These are phyloP conservation scores for Biscogniauxia sp. DNA, from an alignment of 2,329 filamentous ascomycete genomes.

Conservation along the genomic window DNA sequence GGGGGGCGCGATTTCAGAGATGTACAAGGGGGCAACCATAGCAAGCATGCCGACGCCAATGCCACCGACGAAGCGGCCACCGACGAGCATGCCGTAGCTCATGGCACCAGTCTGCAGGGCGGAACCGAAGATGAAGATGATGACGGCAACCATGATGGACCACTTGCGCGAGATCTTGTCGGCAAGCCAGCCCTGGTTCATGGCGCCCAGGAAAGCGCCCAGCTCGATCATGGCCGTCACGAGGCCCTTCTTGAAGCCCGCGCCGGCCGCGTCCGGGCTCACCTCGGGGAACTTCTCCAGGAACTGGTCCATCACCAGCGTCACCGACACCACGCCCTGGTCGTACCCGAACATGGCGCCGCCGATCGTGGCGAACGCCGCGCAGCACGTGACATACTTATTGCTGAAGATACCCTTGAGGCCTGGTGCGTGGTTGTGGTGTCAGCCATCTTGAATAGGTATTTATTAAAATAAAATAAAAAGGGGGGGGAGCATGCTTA, in stretches of 20 bases:
- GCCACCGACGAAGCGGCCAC: slow-evolving; percentile 54
- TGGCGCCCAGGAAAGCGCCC: slow-evolving; percentile 54
- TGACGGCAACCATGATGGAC: slow-evolving; percentile 48
- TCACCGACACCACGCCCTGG: slow-evolving; percentile 53
- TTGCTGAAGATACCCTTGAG: neutral
- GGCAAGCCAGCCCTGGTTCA: slow-evolving; percentile 52
- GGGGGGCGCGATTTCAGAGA: slow-evolving; percentile 25
- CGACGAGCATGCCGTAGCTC: slow-evolving; percentile 47
- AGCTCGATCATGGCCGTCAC: slow-evolving; percentile 49
- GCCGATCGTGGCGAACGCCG: slow-evolving; percentile 33
- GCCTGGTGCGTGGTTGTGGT: neutral
- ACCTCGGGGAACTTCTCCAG: slow-evolving; percentile 47
- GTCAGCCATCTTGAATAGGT: no score
- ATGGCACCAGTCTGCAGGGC: slow-evolving; percentile 48
- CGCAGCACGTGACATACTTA: neutral
- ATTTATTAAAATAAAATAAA: no score
- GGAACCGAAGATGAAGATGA: slow-evolving; percentile 41
- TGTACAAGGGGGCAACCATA: slow-evolving; percentile 21
- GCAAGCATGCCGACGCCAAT: slow-evolving; percentile 48
- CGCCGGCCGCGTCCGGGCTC: slow-evolving; percentile 43
- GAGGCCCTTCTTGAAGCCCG: slow-evolving; percentile 35
- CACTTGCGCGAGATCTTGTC: slow-evolving; percentile 53
- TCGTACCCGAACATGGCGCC: slow-evolving; percentile 54
- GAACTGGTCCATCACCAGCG: slow-evolving; percentile 52
- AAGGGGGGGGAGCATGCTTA: neutral